Conservation (phyloP, 768 basidiomycete species). For the Boletus edulis region DNA sequence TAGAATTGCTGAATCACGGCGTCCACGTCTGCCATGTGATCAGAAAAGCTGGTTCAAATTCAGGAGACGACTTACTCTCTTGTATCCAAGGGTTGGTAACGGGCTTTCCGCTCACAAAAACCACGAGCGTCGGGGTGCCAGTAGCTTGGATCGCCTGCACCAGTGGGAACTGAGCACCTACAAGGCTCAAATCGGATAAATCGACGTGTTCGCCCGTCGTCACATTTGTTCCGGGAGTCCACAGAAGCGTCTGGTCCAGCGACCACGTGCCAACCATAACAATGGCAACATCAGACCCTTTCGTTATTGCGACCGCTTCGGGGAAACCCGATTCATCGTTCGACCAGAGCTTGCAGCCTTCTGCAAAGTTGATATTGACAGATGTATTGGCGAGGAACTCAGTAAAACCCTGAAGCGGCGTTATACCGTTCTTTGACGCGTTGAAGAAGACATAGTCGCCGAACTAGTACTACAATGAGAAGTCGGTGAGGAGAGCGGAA, state of each 20-base stretch:
- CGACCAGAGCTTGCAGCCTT: constrained; percentile 70
- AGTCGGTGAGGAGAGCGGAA: background rate
- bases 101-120: constrained; percentile 67
- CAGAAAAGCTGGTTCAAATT: background rate
- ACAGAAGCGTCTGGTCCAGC: constrained; percentile 33
- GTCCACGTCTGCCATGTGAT: constrained; percentile 49
- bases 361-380: constrained; percentile 58
- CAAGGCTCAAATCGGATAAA: constrained; percentile 56
- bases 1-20: constrained; percentile 74
- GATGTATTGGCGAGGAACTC: constrained; percentile 48
- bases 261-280: constrained; percentile 46
- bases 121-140: constrained; percentile 64
- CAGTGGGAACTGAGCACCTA: constrained; percentile 62
- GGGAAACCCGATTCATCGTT: constrained; percentile 38
- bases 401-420: constrained; percentile 61
- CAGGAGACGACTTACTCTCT: constrained; percentile 38
- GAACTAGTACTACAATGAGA: constrained; percentile 34
- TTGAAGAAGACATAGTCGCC: constrained; percentile 74
- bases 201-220: constrained; percentile 74
- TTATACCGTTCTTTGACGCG: constrained; percentile 45
- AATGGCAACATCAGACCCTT: constrained; percentile 55
- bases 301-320: constrained; percentile 53
- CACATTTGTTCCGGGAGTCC: constrained; percentile 62
- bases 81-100: constrained; percentile 73
- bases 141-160: constrained; percentile 61